A percentile compares a stretch with the other conserved stretches of the same genome.
phyloP scores from a whole-genome alignment of 192 early-diverging fungal species.

The Linnemannia schmuckeri region DNA sequence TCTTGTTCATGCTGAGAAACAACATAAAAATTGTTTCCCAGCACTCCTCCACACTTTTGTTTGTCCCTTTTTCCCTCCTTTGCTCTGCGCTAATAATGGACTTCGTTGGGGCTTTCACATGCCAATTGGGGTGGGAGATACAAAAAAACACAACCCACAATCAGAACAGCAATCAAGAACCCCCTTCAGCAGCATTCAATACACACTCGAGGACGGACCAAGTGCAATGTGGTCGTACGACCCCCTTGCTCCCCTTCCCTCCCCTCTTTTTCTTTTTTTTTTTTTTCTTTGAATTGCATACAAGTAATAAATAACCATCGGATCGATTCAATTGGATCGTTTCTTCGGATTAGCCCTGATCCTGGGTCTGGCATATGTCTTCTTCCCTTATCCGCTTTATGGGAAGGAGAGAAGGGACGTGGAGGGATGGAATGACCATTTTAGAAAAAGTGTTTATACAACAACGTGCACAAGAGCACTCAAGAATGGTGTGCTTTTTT shows the following conservation, averaged over 20 bases:
- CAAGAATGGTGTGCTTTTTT: slow-evolving; percentile 24
- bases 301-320: background rate
- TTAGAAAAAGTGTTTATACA: background rate
- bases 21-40: slow-evolving; percentile 22
- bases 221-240: slow-evolving; percentile 7
- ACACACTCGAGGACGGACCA: slow-evolving; percentile 22
- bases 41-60: slow-evolving; percentile 43
- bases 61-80: background rate
- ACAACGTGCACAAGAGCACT: slow-evolving; percentile 25
- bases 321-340: slow-evolving; percentile 10
- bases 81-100: background rate
- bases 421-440: slow-evolving; percentile 8
- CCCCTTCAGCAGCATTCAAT: background rate
- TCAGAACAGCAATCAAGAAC: background rate
- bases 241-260: background rate
- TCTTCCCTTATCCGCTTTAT: background rate
- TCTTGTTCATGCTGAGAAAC: slow-evolving; percentile 7
- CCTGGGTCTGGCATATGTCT: slow-evolving; percentile 1
- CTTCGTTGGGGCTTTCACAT: slow-evolving; percentile 29
- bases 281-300: background rate
- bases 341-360: background rate
- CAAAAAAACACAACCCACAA: slow-evolving; percentile 1
- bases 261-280: background rate
- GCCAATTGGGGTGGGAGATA: slow-evolving; percentile 6
- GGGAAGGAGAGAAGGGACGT: slow-evolving; percentile 13